phyloP scores from a whole-genome alignment of 805 yeast species.

The Saccharomycopsis schoenii region DNA sequence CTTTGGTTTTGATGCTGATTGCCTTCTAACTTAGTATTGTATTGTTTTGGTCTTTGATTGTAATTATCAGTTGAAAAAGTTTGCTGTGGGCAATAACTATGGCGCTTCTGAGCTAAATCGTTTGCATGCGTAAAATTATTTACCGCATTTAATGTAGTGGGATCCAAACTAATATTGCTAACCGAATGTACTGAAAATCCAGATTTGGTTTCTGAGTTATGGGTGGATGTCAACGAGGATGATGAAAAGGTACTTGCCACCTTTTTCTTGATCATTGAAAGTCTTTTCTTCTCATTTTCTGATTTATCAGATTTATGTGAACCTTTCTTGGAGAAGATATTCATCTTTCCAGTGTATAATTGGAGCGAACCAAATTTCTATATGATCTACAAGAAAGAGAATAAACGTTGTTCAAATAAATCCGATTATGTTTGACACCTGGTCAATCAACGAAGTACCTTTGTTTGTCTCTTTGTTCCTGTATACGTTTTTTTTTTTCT shows the following conservation, averaged over 20 bases:
- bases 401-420: too few species aligned
- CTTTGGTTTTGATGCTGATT: neutral
- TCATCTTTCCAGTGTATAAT: neutral
- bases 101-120: neutral
- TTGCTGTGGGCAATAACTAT: neutral
- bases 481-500: neutral
- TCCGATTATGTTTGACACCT: too few species aligned
- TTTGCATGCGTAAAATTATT: neutral
- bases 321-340: neutral
- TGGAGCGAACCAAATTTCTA: too few species aligned
- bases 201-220: neutral
- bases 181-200: neutral
- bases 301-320: neutral
- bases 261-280: neutral
- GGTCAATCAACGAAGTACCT: too few species aligned
- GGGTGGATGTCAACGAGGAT: neutral
- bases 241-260: neutral
- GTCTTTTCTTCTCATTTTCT: neutral
- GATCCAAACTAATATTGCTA: neutral
- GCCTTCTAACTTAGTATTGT: neutral
- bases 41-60: neutral
- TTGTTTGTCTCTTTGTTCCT: too few species aligned
- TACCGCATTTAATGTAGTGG: neutral
- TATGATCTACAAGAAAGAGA: too few species aligned
- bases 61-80: neutral